phyloP scores from a whole-genome alignment of 805 yeast species.

The Lachancea waltii region DNA sequence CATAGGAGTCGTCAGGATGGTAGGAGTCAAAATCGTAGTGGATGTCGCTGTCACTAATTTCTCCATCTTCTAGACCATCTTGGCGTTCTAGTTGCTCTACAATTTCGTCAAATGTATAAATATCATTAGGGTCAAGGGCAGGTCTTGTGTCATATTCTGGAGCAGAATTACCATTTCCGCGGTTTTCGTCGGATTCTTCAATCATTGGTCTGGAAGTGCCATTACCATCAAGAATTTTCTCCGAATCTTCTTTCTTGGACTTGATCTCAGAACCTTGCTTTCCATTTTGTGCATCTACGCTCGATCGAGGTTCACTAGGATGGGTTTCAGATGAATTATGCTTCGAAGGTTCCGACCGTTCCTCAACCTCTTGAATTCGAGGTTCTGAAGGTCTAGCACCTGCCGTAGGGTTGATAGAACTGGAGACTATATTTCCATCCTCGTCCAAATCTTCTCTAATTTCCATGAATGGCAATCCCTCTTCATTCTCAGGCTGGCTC shows the following conservation, averaged over 20 bases:
- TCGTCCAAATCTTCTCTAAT: slow-evolving; percentile 82
- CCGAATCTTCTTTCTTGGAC: too few species aligned
- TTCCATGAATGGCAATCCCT: slow-evolving; percentile 65
- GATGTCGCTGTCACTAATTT: slow-evolving; percentile 15
- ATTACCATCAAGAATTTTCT: too few species aligned
- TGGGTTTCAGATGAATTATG: too few species aligned
- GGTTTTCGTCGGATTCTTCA: slow-evolving; percentile 11
- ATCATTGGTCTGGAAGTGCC: neutral
- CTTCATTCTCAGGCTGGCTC: slow-evolving; percentile 31
- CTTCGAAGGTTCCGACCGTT: neutral
- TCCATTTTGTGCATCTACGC: too few species aligned
- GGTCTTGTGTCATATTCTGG: slow-evolving; percentile 8
- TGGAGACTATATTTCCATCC: slow-evolving; percentile 55
- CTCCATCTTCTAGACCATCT: slow-evolving; percentile 26
- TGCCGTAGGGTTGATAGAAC: slow-evolving; percentile 5
- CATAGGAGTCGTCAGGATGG: slow-evolving; percentile 1
- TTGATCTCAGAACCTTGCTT: too few species aligned
- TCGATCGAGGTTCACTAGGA: too few species aligned
- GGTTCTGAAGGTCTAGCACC: neutral
- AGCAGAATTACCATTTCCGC: too few species aligned
- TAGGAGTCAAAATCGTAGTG: slow-evolving; percentile 22
- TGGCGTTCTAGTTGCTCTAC: slow-evolving; percentile 29
- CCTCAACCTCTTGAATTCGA: slow-evolving; percentile 3
- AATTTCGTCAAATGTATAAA: slow-evolving; percentile 31
- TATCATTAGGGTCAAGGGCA: slow-evolving; percentile 19